These are phyloP conservation scores for Coix lacrymajobi DNA, from an alignment of 176 grass and related monocot genomes.

Conservation along the genomic window DNA sequence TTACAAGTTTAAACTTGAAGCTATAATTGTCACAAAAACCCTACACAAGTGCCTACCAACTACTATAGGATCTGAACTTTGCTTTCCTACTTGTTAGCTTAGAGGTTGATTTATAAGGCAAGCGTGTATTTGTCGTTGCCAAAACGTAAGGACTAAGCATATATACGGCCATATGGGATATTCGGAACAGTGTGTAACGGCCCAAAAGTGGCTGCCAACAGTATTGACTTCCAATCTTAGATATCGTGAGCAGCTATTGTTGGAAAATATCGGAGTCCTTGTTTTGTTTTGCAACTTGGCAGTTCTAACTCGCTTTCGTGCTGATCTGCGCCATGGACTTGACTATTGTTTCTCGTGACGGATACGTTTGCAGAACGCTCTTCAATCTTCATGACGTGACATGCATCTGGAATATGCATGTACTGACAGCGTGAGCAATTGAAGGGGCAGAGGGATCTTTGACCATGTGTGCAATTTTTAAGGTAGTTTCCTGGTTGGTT, in stretches of 20 bases:
- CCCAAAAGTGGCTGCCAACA: constrained; percentile 19
- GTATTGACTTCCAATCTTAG: neutral
- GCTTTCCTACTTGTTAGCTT: neutral
- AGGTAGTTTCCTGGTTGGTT: neutral
- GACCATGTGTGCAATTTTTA: neutral
- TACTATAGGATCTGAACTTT: neutral
- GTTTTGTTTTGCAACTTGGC: neutral
- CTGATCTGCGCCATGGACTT: constrained; percentile 10
- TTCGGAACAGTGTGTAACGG: constrained; percentile 13
- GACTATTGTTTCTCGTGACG: constrained; percentile 10
- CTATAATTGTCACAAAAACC: neutral
- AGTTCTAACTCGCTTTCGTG: constrained; percentile 30
- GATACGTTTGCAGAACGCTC: neutral
- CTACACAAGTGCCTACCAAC: neutral
- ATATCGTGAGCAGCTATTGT: neutral
- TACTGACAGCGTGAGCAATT: neutral
- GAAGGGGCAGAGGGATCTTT: neutral
- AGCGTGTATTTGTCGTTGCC: neutral
- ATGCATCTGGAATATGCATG: neutral
- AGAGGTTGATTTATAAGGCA: neutral
- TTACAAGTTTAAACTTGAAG: neutral
- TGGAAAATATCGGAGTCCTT: neutral
- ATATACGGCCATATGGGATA: neutral
- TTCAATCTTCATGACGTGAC: neutral
- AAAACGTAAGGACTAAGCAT: neutral